Conservation (phyloP, 2,329 filamentous ascomycete species). For the Scytalidium sp. region DNA sequence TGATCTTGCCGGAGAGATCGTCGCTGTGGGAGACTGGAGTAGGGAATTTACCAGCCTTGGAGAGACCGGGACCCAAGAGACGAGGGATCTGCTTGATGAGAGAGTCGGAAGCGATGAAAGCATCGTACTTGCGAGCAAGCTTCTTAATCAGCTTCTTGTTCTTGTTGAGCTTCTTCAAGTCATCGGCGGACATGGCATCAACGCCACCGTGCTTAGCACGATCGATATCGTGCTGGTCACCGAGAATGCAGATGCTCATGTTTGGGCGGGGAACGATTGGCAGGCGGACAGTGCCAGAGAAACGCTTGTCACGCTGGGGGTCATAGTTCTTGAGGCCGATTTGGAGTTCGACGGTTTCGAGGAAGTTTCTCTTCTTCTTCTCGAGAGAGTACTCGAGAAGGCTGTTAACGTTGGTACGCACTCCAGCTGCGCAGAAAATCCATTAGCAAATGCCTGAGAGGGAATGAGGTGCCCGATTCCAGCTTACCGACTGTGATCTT, state of each 20-base stretch:
- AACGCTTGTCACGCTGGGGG: constrained; percentile 99
- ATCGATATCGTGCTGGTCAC: constrained; percentile 98
- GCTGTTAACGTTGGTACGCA: constrained; percentile 90
- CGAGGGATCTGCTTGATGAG: constrained; percentile 99
- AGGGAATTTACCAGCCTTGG: constrained; percentile 99
- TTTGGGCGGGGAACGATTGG: constrained; percentile 86
- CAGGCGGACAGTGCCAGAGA: constrained; percentile 98
- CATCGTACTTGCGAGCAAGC: constrained; percentile 99
- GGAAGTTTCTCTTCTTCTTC: constrained; percentile 98
- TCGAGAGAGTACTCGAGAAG: constrained; percentile 93
- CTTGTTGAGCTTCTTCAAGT: constrained; percentile 99
- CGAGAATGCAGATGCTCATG: constrained; percentile 86
- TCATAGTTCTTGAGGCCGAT: constrained; percentile 99
- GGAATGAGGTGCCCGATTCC: constrained; percentile 1
- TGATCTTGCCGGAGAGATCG: constrained; percentile 92
- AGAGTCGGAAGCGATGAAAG: constrained; percentile 94
- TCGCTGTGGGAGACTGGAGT: constrained; percentile 96
- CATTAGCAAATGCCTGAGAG: constrained; percentile 14
- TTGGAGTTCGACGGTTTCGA: constrained; percentile 88
- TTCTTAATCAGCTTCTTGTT: constrained; percentile 99
- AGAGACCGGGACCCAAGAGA: constrained; percentile 98
- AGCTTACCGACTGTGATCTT: constrained; percentile 75
- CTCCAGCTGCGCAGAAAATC: constrained; percentile 68
- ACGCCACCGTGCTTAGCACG: constrained; percentile 98
- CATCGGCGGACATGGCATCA: constrained; percentile 96